Base-by-base conservation (phyloP, 31 red algal species). In the Bonnemaisonia californica region DNA sequence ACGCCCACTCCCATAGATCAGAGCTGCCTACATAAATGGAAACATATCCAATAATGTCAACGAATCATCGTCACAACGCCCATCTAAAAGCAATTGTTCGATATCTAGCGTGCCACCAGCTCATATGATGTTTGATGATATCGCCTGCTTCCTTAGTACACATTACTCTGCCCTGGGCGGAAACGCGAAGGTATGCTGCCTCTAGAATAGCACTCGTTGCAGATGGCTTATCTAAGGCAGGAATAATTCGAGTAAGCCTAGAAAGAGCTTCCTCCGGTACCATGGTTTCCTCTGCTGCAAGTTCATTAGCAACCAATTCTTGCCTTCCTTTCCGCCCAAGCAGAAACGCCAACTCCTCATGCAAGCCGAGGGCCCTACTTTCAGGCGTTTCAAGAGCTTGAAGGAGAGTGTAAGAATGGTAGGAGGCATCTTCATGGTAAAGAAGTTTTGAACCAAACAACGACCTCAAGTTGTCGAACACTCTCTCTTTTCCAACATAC, bases 271-370 rank as follows among this genome's bases (percentile, higher is more conserved):
- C 79, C 27, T 83, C 78, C 37, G 88, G 75, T 12, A 61, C 73
- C 39, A 91, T 36, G 51, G 42, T 84, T 61, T 54, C 32, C 36
- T 91, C 88, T 16, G 88, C 88, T 12, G 88, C 88, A 22, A 91
- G 73, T 66, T 91, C 88, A 51, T 91, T 79, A 30, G 88, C 88
- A 2, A 79, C 88, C 2, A 71, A 71, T 45, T 84, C 88, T 64
- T 91, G 88, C 29, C 80, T 77, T 32, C 88, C 88, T 73, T 91
- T 71, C 28, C 59, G 28, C 54, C 88, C 88, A 13, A 91, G 57
- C 35, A 91, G 58, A 56, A 71, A 91, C 79, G 88, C 88, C 0
- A 81, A 48, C 38, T 91, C 88, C 72, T 91, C 88, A 24, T 82
- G 88, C 35, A 91, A 47, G 1, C 79, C 71, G 19, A 91, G 64